Evolutionary conservation across 2,329 filamentous ascomycete species (phyloP).

Genomic region (Claviceps arundinis): DNA sequence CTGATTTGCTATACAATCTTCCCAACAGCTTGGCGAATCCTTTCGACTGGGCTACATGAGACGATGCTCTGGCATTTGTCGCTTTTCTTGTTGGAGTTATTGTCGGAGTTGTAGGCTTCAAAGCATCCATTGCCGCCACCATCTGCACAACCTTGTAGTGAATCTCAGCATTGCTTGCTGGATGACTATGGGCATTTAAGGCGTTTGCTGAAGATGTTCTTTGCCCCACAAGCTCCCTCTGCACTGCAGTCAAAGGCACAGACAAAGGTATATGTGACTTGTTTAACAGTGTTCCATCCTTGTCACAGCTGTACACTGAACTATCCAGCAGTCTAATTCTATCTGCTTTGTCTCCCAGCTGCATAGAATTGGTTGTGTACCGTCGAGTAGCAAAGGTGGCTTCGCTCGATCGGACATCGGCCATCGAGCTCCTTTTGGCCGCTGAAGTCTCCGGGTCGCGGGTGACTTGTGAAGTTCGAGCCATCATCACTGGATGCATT

Average conservation of each 20-base stretch:
- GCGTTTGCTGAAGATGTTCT: not conserved
- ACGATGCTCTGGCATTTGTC: constrained; percentile 12
- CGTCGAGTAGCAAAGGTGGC: not conserved
- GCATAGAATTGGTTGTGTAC: constrained; percentile 5
- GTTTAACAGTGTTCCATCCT: not conserved
- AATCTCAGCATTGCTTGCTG: constrained; percentile 14
- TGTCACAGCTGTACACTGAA: not conserved
- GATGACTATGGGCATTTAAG: not conserved
- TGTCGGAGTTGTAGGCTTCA: constrained; percentile 17
- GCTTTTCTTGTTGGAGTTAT: constrained; percentile 6
- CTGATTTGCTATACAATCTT: constrained; percentile 16
- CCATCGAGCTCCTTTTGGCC: constrained; percentile 3
- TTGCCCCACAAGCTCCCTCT: not conserved
- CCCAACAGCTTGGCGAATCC: constrained; percentile 22
- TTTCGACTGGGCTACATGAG: constrained; percentile 17
- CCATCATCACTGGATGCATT: constrained; percentile 6
- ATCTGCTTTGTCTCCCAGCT: not conserved
- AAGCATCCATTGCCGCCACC: constrained; percentile 21
- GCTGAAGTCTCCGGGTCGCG: not conserved
- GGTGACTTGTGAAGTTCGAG: not conserved
- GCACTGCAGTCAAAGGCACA: not conserved
- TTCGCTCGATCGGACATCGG: not conserved
- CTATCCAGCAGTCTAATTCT: constrained; percentile 2
- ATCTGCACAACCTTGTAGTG: constrained; percentile 22
- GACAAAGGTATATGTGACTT: not conserved